Conservation (phyloP, 345 rosid genomes). For the Moricandia arvensis region DNA sequence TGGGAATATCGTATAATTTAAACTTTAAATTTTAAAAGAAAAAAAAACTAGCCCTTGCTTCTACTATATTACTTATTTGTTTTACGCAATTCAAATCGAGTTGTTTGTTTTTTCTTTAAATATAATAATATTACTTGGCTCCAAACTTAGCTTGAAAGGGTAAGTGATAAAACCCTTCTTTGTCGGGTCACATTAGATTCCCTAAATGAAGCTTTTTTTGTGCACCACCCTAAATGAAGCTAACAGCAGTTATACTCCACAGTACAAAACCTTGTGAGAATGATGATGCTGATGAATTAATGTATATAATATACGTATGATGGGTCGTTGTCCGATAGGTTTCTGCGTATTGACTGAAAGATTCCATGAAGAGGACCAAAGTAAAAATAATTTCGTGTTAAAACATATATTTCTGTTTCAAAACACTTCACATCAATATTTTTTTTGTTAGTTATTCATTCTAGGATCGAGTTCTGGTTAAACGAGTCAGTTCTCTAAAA, state of each 20-base stretch:
- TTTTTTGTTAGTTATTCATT: no score
- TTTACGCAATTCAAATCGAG: slow-evolving; percentile 8
- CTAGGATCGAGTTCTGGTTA: no score
- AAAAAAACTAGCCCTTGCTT: slow-evolving; percentile 22
- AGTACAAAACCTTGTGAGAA: neutral
- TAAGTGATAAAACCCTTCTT: slow-evolving; percentile 31
- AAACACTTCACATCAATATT: slow-evolving; percentile 11
- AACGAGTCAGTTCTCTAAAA: no score
- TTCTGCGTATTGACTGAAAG: slow-evolving; percentile 37
- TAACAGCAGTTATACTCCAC: slow-evolving; percentile 32
- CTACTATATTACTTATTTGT: neutral
- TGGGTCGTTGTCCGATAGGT: slow-evolving; percentile 37
- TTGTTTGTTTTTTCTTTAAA: neutral
- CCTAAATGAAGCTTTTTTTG: neutral
- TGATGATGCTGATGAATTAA: neutral
- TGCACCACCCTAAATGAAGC: neutral
- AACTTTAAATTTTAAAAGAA: neutral
- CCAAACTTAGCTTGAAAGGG: slow-evolving; percentile 35
- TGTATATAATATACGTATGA: no score
- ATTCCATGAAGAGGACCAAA: slow-evolving; percentile 39
- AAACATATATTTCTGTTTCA: neutral
- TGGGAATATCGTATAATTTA: slow-evolving; percentile 7
- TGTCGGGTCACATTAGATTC: slow-evolving; percentile 40
- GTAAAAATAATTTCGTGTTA: slow-evolving; percentile 8
- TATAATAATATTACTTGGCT: slow-evolving; percentile 5